A percentile compares a stretch with the other conserved stretches of the same genome.
Conservation (phyloP, 768 basidiomycete genomes). For the Leccinum subgranulosum region DNA sequence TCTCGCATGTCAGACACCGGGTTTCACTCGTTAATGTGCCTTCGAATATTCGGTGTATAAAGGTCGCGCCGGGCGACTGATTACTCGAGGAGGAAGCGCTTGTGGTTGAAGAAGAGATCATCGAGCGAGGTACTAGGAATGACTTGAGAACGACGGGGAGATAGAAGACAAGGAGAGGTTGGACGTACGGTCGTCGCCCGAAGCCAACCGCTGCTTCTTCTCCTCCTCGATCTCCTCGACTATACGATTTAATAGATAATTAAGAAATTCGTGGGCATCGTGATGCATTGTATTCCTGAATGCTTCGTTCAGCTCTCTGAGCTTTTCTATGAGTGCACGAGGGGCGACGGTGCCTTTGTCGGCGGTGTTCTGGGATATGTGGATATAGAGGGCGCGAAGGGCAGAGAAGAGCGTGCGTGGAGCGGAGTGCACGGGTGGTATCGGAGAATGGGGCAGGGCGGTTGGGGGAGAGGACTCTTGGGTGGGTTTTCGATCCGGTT, state of each 20-base stretch:
- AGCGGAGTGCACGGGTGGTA: conserved; percentile 49
- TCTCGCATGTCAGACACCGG: conserved; percentile 96
- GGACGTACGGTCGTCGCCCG: conserved; percentile 65
- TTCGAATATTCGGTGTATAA: conserved; percentile 92
- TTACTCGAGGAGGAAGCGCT: conserved; percentile 47
- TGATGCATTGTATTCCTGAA: conserved; percentile 94
- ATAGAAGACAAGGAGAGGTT: background rate
- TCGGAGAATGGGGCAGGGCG: conserved; percentile 28
- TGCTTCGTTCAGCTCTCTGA: conserved; percentile 88
- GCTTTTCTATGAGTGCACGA: conserved; percentile 87
- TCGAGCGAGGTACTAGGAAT: conserved; percentile 55
- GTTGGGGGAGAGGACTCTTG: conserved; percentile 33
- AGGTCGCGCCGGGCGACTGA: conserved; percentile 55
- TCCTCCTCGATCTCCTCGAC: conserved; percentile 90
- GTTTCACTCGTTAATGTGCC: conserved; percentile 96
- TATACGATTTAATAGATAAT: conserved; percentile 88
- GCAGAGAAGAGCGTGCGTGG: conserved; percentile 87
- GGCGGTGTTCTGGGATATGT: conserved; percentile 75
- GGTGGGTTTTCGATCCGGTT: conserved; percentile 51
- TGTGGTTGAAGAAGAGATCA: conserved; percentile 51
- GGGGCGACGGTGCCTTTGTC: conserved; percentile 88
- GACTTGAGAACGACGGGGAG: conserved; percentile 5
- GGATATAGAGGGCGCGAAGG: conserved; percentile 84
- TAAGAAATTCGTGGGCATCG: conserved; percentile 98
- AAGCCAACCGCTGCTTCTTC: conserved; percentile 42